Base-by-base conservation (phyloP, 2,329 filamentous ascomycete species). In the Orbilia quercus region DNA sequence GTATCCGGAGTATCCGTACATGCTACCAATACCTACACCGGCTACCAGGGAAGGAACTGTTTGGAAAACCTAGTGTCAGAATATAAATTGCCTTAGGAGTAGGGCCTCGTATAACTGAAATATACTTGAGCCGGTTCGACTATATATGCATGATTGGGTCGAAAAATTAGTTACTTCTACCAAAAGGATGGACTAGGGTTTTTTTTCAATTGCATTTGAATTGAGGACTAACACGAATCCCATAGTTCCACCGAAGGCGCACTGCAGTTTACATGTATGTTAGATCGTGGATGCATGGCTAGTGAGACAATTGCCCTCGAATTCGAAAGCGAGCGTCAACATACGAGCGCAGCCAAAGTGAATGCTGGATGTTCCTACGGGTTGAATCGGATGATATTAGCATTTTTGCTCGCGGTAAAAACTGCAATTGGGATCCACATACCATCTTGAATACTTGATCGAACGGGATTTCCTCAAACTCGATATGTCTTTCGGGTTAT, bases 231-330 rank as follows among this genome's bases (percentile, higher is more conserved):
- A 77, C 75, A 64, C 84, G 82, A 92, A 99, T 79, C 95, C 95
- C 79, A 91, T 90, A 72, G 91, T 89, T 76, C 95, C 95, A 78
- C 95, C 95, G 66, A 90, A 85, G 57, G 93, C 92, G 69, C 93
- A 97, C 70, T 74, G 42, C 2, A 40, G 16, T 34, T n/a, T 16
- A 11, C 14, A 50, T 12, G 47, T 70, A 50, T 12, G 47, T 70
- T 22, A 62, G 38, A 34, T 18, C 3, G 9, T n/a, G 18, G 40
- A 23, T 48, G 20, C 40, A 54, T 58, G 9, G 6, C 22, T 9
- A 34, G 14, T 42, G 44, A 57, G 34, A 38, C 45, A 58, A 20
- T 22, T 28, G n/a, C 14, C 6, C 18, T 6, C 5, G 53, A 44
- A 18, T 11, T 6, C 5, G 53, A 44, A 18, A 42, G 23, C 5